A percentile compares a stretch with the other conserved stretches of the same genome.
Evolutionary conservation across 2,329 filamentous ascomycete species (phyloP).

Genomic region (Xylariaceae sp.): DNA sequence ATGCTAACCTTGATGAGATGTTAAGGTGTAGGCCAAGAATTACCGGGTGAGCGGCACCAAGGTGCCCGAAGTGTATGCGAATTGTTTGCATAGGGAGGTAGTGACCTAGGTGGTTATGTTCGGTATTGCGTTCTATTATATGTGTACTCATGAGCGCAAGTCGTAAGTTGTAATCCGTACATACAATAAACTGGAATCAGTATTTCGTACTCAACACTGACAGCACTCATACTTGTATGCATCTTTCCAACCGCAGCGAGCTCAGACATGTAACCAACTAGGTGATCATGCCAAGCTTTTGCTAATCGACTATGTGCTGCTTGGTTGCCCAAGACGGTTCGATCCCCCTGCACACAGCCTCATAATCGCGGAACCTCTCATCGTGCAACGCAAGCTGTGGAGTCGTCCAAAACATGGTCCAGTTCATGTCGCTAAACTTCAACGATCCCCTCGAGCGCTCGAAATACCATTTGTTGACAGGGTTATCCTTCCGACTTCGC

Average conservation of each 20-base stretch:
- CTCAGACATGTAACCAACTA: background rate
- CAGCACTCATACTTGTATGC: background rate
- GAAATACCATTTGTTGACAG: constrained; percentile 99
- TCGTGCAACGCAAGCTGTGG: constrained; percentile 53
- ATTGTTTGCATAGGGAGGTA: too few relatives aligned
- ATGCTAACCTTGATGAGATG: too few relatives aligned
- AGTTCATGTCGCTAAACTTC: constrained; percentile 76
- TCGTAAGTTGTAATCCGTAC: too few relatives aligned
- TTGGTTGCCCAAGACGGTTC: constrained; percentile 59
- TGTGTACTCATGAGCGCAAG: too few relatives aligned
- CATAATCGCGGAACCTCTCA: constrained; percentile 60
- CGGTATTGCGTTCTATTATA: too few relatives aligned
- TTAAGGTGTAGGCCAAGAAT: too few relatives aligned
- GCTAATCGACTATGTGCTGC: constrained; percentile 53
- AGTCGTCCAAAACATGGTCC: constrained; percentile 99
- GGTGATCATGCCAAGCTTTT: background rate
- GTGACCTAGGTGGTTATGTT: too few relatives aligned
- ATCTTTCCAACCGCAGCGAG: background rate
- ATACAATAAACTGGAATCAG: too few relatives aligned
- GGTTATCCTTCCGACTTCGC: constrained; percentile 84
- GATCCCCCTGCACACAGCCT: constrained; percentile 64
- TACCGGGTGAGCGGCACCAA: too few relatives aligned
- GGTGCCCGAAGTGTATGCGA: too few relatives aligned
- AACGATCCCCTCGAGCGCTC: constrained; percentile 79
- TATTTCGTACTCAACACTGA: too few relatives aligned